Evolutionary conservation across 139 green algal genomes (phyloP).

Genomic region (Picochlorum sp.): DNA sequence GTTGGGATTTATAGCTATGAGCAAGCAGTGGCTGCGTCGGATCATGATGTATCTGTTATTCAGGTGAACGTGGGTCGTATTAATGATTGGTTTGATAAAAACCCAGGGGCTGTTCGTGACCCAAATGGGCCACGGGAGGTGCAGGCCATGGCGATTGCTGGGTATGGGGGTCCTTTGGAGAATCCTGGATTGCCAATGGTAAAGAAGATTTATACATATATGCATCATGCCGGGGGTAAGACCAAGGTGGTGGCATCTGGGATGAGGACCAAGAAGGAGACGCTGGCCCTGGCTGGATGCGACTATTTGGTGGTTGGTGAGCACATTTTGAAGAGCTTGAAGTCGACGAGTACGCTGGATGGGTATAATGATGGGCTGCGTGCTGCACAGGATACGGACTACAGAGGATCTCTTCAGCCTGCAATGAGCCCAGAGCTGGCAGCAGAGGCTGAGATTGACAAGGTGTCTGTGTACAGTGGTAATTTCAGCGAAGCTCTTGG

Average conservation of each 20-base stretch:
- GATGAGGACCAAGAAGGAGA: slow-evolving; percentile 62
- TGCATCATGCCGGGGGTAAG: slow-evolving; percentile 46
- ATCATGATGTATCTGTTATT: slow-evolving; percentile 67
- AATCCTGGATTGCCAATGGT: slow-evolving; percentile 66
- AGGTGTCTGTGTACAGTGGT: slow-evolving; percentile 10
- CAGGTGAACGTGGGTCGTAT: slow-evolving; percentile 68
- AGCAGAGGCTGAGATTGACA: slow-evolving; percentile 7
- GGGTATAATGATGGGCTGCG: slow-evolving; percentile 63
- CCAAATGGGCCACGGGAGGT: slow-evolving; percentile 24
- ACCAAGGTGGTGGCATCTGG: slow-evolving; percentile 74
- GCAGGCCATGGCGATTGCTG: slow-evolving; percentile 19
- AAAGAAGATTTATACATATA: slow-evolving; percentile 65
- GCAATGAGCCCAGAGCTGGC: slow-evolving; percentile 16
- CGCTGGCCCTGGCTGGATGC: slow-evolving; percentile 57
- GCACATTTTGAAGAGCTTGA: slow-evolving; percentile 43
- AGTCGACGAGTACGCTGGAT: slow-evolving; percentile 34
- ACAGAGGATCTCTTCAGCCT: neutral
- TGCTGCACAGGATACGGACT: neutral
- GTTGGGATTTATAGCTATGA: slow-evolving; percentile 60
- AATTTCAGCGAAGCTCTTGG: slow-evolving; percentile 34
- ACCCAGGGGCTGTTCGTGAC: slow-evolving; percentile 69
- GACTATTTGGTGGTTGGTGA: slow-evolving; percentile 63
- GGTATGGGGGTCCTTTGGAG: slow-evolving; percentile 24
- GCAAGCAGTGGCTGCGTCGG: slow-evolving; percentile 60
- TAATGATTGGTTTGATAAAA: slow-evolving; percentile 73